Evolutionary conservation across 495 filamentous ascomycete genomes (phyloP).

Genomic region (Neurospora sp.): DNA sequence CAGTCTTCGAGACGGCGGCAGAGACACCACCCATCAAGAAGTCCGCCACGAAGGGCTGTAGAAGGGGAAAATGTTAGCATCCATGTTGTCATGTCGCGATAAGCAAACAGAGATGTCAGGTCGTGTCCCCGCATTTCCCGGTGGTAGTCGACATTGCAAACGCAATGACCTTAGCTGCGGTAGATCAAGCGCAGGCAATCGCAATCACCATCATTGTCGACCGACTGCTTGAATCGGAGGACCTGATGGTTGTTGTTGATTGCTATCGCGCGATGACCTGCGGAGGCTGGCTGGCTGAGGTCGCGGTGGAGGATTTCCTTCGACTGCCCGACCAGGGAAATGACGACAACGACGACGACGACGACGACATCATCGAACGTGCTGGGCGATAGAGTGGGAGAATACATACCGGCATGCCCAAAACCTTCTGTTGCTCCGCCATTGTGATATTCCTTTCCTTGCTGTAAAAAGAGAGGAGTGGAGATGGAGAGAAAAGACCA

Average conservation of each 20-base stretch:
- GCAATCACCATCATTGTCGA: not conserved
- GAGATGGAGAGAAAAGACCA: slow-evolving; percentile 28
- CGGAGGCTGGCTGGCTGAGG: not conserved
- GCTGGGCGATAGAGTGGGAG: slow-evolving; percentile 5
- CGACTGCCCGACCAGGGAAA: slow-evolving; percentile 3
- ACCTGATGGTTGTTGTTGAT: not conserved
- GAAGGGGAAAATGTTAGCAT: slow-evolving; percentile 13
- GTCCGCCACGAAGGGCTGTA: slow-evolving; percentile 69
- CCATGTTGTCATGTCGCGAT: not conserved
- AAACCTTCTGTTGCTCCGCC: slow-evolving; percentile 37
- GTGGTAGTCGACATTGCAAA: slow-evolving; percentile 20
- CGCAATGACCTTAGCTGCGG: not conserved
- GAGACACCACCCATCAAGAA: slow-evolving; percentile 99
- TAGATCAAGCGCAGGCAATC: not conserved
- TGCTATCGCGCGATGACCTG: not conserved
- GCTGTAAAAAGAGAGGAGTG: slow-evolving; percentile 34
- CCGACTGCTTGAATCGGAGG: not conserved
- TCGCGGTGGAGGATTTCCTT: not conserved
- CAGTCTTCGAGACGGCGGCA: slow-evolving; percentile 99
- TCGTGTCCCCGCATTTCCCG: slow-evolving; percentile 43
- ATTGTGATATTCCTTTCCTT: slow-evolving; percentile 52
- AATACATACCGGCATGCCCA: slow-evolving; percentile 79
- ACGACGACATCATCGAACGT: slow-evolving; percentile 12
- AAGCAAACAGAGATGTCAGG: slow-evolving; percentile 41
- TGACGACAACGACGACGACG: not conserved